Evolutionary conservation across 768 basidiomycete species (phyloP), one percentile per base, ranked within the genome.

Genomic region (Rhodotorula paludigena): DNA sequence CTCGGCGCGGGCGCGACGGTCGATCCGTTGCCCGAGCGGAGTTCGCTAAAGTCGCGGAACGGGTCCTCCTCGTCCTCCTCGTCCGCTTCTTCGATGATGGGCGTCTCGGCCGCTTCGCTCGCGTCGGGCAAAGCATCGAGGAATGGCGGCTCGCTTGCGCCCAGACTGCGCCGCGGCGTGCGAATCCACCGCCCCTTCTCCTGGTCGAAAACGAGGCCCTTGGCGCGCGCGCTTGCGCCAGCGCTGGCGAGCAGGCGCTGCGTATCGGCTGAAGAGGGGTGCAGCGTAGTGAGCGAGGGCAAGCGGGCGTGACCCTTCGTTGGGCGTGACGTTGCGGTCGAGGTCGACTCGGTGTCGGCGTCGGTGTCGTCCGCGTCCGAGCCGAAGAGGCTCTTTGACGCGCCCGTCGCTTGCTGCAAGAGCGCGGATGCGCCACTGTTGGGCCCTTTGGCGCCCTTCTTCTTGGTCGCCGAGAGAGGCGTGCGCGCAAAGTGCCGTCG

Each of bases 151-250:
- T 41, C 20, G 12, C 41, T 11, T n/a, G 39, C 60, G 16, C 35
- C 66, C 32, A 75, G 60, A 14, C 57, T 69, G 48, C 56, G 51
- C 33, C 52, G 47, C 21, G 71, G 60, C 25, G 75, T 74, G 56
- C 77, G 72, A 23, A 80, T 77, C 80, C 79, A 80, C 44, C 76
- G 52, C 68, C 76, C 74, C 28, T 63, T 48, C 12, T 66, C 66
- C 23, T 60, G 60, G 57, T 80, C 80, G 60, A 77, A 81, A 18
- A 76, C 69, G 78, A 80, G 78, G 30, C 75, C 74, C 4, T 78
- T 78, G 39, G 45, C 51, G 14, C 44, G 42, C 32, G 77, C 75
- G 18, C 66, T 60, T 1, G 54, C 52, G 15, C 47, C 63, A 36
- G 49, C 55, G 20, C 75, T 67, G 25, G 76, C 72, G 5, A 79